These are phyloP conservation scores for Bimuria novae-zelandiae DNA, from an alignment of 2,329 filamentous ascomycete species.

Conservation along the genomic window DNA sequence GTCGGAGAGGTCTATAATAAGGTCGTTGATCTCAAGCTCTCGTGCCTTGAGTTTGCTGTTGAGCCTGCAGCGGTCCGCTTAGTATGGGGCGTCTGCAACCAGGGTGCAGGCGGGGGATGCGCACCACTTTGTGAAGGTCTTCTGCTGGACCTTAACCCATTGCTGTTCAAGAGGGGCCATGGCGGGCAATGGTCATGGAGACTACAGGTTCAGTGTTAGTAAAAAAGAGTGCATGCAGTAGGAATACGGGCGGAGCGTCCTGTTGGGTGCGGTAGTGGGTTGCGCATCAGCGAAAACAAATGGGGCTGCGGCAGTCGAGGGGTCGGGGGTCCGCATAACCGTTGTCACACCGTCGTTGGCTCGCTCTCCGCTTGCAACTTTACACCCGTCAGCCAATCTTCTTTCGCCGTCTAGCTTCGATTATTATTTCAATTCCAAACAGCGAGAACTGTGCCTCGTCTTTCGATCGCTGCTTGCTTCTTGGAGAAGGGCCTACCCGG, in stretches of 20 bases:
- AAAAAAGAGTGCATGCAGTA: constrained; percentile 20
- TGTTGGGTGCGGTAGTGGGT: constrained; percentile 17
- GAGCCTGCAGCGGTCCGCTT: constrained; percentile 64
- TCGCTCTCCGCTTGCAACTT: constrained; percentile 12
- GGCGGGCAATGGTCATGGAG: constrained; percentile 35
- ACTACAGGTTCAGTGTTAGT: constrained; percentile 7
- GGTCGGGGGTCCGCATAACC: constrained; percentile 26
- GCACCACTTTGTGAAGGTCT: constrained; percentile 98
- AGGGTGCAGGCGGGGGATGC: constrained; percentile 25
- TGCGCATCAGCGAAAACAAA: constrained; percentile 39
- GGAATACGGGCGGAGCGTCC: constrained; percentile 21
- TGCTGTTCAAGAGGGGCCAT: constrained; percentile 62
- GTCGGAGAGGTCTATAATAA: constrained; percentile 88
- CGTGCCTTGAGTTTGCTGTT: constrained; percentile 90
- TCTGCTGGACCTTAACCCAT: constrained; percentile 84
- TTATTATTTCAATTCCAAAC: not conserved
- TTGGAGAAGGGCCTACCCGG: too few relatives aligned
- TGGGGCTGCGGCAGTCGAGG: constrained; percentile 17
- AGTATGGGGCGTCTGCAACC: constrained; percentile 22
- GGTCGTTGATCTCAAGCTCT: constrained; percentile 78
- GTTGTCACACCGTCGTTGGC: constrained; percentile 30
- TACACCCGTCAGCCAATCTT: constrained; percentile 5
- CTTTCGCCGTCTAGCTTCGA: not conserved
- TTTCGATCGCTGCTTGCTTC: too few relatives aligned
- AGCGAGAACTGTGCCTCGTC: too few relatives aligned